Evolutionary conservation across 1,139 yeast genomes (phyloP), one percentile per base, ranked within the genome.

Genomic region (Blastobotrys proliferans): DNA sequence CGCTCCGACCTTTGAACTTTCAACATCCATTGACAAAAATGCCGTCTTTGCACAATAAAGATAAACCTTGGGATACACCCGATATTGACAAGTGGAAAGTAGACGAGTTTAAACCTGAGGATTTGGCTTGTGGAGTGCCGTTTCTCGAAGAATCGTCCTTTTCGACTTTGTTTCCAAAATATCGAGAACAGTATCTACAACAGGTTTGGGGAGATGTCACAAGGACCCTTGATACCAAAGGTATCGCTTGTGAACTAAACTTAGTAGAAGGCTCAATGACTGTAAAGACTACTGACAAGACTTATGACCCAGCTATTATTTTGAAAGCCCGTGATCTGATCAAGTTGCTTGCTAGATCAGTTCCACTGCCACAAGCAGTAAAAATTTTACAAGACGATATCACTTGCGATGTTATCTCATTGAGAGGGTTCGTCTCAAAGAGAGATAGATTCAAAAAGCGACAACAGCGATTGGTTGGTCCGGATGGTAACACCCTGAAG

Each of bases 201-300:
- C 81, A 86, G 46, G 77, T 92, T 43, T 94, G 98, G 98, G 82
- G 85, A 44, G 97, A 92, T 53, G 94, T 92, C 8, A 87, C 97
- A 1, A 79, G 76, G 53, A 74, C 92, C 0, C 70, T 94, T 37
- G 87, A 83, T 21, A 74, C 76, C 44, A 80, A 80, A 56, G 81
- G 84, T 48, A 73, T 92, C 42, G 81, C 81, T 18, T 86, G 97
- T 65, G 84, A 82, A 42, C 71, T 92, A 52, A 88, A 92, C 66
- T 70, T 92, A 54, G 95, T 94, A 16, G 98, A 92, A 63, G 99
- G 99, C 38, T 81, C 96, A 8, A 92, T 92, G 97, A 82, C 95
- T 0, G 98, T 92, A 18, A 86, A 82, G 58, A 92, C 99, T 19
- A 90, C 98, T 1, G 76, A 95, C 63, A 92, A 92, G 64, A 90